These are phyloP conservation scores for Nakaseomyces nivariensis DNA, from an alignment of 1,139 yeast genomes.

Conservation along the genomic window DNA sequence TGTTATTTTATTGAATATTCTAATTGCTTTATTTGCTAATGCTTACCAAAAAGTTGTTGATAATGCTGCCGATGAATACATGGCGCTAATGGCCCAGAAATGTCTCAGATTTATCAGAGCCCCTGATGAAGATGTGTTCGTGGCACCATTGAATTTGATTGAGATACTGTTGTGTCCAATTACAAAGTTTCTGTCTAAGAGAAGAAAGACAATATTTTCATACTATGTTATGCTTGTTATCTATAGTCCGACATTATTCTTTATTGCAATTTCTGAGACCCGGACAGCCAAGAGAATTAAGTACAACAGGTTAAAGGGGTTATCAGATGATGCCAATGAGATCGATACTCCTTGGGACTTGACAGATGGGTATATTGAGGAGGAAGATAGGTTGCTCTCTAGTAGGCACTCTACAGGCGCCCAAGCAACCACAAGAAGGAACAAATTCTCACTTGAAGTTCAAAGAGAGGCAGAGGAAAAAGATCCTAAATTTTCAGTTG, in stretches of 20 bases:
- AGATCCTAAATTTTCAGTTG: constrained; percentile 59
- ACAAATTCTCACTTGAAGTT: constrained; percentile 35
- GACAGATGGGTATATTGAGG: constrained; percentile 58
- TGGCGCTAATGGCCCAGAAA: constrained; percentile 77
- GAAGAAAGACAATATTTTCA: constrained; percentile 31
- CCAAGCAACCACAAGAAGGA: constrained; percentile 36
- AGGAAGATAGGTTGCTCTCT: constrained; percentile 29
- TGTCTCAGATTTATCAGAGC: constrained; percentile 78
- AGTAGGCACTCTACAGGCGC: constrained; percentile 22
- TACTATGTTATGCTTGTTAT: constrained; percentile 50
- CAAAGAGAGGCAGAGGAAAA: constrained; percentile 58
- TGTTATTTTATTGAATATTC: constrained; percentile 65
- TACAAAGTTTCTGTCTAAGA: constrained; percentile 13
- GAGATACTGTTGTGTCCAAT: constrained; percentile 44
- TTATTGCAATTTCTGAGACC: constrained; percentile 56
- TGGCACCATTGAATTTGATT: constrained; percentile 74
- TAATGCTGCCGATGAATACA: constrained; percentile 74
- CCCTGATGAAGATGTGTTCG: constrained; percentile 77
- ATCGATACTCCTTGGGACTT: constrained; percentile 73
- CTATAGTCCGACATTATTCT: constrained; percentile 56
- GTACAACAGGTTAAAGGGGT: constrained; percentile 57
- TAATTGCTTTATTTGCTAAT: constrained; percentile 75
- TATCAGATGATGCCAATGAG: constrained; percentile 76
- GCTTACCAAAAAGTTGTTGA: constrained; percentile 76
- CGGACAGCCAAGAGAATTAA: constrained; percentile 57